phyloP scores from a whole-genome alignment of 1,139 yeast species.

The Nakaseomyces glabratus region DNA sequence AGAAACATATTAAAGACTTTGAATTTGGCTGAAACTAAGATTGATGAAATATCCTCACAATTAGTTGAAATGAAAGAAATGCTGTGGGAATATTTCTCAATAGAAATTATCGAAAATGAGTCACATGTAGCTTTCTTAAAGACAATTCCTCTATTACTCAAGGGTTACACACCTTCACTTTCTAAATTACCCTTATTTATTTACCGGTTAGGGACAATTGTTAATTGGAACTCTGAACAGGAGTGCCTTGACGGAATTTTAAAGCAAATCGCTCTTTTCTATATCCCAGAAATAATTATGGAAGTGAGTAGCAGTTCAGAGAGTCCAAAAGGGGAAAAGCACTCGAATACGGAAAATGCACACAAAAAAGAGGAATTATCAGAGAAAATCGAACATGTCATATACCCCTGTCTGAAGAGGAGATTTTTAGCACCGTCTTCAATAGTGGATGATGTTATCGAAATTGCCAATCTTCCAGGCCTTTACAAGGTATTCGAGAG shows the following conservation, averaged over 20 bases:
- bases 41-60: constrained; percentile 21
- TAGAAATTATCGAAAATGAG: constrained; percentile 34
- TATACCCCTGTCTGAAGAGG: constrained; percentile 61
- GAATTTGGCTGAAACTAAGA: constrained; percentile 10
- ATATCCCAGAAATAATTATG: constrained; percentile 53
- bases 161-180: constrained; percentile 53
- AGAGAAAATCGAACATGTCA: constrained; percentile 41
- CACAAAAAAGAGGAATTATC: constrained; percentile 27
- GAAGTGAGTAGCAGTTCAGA: constrained; percentile 13
- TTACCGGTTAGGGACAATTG: constrained; percentile 47
- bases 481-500: constrained; percentile 87
- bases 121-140: constrained; percentile 32
- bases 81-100: constrained; percentile 70
- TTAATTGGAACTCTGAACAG: constrained; percentile 60
- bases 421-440: constrained; percentile 56
- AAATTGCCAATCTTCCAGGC: constrained; percentile 88
- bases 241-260: constrained; percentile 58
- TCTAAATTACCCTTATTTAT: constrained; percentile 60
- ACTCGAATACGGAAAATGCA: constrained; percentile 18
- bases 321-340: constrained; percentile 17
- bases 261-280: constrained; percentile 60
- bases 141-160: constrained; percentile 60
- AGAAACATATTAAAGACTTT: constrained; percentile 13
- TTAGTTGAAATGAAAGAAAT: constrained; percentile 55
- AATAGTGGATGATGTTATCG: constrained; percentile 51